phyloP scores from a whole-genome alignment of 2,329 filamentous ascomycete genomes.

The Incumbomyces delicatus region DNA sequence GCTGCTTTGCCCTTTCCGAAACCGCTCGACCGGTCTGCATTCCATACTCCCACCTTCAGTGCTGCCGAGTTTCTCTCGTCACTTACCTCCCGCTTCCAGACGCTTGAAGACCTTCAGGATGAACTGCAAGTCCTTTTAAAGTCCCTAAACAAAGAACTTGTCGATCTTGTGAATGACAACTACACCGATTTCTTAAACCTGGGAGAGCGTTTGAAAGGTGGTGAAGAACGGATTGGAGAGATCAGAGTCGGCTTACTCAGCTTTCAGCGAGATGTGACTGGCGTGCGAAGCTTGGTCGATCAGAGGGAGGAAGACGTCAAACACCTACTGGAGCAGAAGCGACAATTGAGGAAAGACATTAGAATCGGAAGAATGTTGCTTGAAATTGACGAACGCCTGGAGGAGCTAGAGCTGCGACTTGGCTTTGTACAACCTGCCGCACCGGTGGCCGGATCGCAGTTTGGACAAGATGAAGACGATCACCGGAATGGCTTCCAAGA shows the following conservation, averaged over 20 bases:
- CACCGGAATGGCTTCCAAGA: constrained; percentile 25
- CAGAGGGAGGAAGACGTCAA: constrained; percentile 55
- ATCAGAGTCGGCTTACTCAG: constrained; percentile 78
- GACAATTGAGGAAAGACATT: constrained; percentile 40
- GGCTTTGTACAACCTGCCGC: constrained; percentile 49
- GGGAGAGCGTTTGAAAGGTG: constrained; percentile 70
- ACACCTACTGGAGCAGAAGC: constrained; percentile 56
- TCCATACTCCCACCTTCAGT: constrained; percentile 67
- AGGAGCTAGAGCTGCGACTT: constrained; percentile 57
- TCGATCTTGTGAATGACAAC: constrained; percentile 91
- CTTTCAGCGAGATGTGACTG: constrained; percentile 72
- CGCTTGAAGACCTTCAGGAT: constrained; percentile 79
- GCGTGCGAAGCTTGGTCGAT: constrained; percentile 57
- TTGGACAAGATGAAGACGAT: constrained; percentile 24
- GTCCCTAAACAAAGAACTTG: constrained; percentile 70
- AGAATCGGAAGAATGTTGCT: constrained; percentile 46
- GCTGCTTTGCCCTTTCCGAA: constrained; percentile 72
- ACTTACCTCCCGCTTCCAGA: constrained; percentile 80
- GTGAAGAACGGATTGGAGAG: constrained; percentile 85
- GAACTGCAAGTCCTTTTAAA: constrained; percentile 76
- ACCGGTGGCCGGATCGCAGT: constrained; percentile 14
- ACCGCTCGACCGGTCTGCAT: constrained; percentile 72
- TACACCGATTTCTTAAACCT: constrained; percentile 84
- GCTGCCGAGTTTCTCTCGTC: constrained; percentile 74
- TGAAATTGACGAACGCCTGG: constrained; percentile 37